Base-by-base conservation (phyloP, 1,284 basidiomycete species). In the Ceratobasidium sp. region DNA sequence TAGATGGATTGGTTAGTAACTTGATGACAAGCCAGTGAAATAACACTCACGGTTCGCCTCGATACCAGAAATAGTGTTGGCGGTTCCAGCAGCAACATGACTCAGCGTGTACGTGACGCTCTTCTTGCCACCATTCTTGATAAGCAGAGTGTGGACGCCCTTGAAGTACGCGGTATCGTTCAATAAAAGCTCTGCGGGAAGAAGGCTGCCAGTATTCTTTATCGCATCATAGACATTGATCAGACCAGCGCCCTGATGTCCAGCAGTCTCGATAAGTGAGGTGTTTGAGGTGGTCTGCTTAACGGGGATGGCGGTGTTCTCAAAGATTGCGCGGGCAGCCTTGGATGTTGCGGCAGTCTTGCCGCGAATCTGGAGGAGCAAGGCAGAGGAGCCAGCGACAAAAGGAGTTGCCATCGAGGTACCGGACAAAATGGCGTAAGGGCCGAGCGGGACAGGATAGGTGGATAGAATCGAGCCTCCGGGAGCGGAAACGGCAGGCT, bases 391-490 rank as follows among this genome's bases (percentile, higher is more conserved):
- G 10, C 89, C 90, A 2, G 90, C 85, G 57, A 86, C 79, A 69
- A 86, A 87, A 0, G 83, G 84, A 17, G 81, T 80, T 1, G 81
- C 80, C 79, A 82, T 81, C 12, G 50, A 62, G 29, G 67, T 70
- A 13, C 83, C 86, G 22, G 81, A 86, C 38, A 78, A 72, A 49
- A 84, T 77, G 4, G 78, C 79, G 70, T 80, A 82, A 12, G 78
- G 78, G 45, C 50, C 84, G 3, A 82, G 75, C 35, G 78, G 78
- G 45, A 81, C 74, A 2, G 85, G 84, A 52, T 82, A 78, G 2
- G 86, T 87, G 20, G 84, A 87, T n/a, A 88, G 78, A 68, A 89
- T 88, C 71, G 83, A 84, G 8, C 83, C 84, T 64, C 88, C 88
- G 0, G 87, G 87, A 20, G 87, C 86, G 17, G 84, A 80, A 35